These are phyloP conservation scores for Ascochyta viciae-villosae DNA, from an alignment of 2,329 filamentous ascomycete genomes.

Conservation along the genomic window DNA sequence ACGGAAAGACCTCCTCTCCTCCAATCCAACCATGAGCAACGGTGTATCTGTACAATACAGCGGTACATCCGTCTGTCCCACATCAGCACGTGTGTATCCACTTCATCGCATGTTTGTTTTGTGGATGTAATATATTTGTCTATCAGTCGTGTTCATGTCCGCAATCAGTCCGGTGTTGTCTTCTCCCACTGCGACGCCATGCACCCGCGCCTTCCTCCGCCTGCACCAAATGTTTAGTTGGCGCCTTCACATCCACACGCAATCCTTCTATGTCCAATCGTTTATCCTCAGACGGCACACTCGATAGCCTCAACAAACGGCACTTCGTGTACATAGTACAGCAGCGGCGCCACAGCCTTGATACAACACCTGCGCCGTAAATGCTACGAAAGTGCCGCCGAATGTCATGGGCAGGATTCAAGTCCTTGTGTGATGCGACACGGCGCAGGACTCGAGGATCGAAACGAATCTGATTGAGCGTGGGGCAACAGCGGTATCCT, in stretches of 20 bases:
- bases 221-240: constrained; percentile 19
- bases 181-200: constrained; percentile 15
- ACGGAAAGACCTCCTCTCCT: background rate
- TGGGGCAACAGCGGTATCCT: constrained; percentile 15
- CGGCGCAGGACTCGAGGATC: constrained; percentile 6
- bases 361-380: constrained; percentile 10
- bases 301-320: constrained; percentile 2
- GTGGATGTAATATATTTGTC: background rate
- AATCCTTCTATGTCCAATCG: constrained; percentile 1
- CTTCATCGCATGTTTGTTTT: constrained; percentile 31
- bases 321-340: constrained; percentile 11
- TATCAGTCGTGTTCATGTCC: background rate
- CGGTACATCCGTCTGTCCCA: background rate
- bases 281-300: background rate
- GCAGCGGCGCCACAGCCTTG: constrained; percentile 21
- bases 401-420: constrained; percentile 2
- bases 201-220: constrained; percentile 30
- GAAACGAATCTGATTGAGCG: constrained; percentile 12
- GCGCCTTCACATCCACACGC: constrained; percentile 13
- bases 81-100: constrained; percentile 32
- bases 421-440: constrained; percentile 3
- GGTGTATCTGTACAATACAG: background rate
- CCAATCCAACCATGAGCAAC: background rate
- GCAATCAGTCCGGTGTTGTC: background rate
- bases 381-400: background rate